Evolutionary conservation across 2,329 filamentous ascomycete genomes (phyloP).

Genomic region (Cladobotryum protrusum): DNA sequence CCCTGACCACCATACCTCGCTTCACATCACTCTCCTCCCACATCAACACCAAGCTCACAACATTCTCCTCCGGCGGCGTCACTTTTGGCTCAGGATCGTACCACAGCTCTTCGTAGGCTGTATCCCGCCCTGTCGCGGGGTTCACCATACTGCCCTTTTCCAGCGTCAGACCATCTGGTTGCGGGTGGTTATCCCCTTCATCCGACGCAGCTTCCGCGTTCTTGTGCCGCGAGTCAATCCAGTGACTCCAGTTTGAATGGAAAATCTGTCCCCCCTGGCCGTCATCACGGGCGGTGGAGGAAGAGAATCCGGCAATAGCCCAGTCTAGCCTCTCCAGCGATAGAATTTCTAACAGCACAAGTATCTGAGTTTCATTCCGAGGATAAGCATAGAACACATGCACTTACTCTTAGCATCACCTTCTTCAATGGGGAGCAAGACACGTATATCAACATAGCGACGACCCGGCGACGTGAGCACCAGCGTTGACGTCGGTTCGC

Average conservation of each 20-base stretch:
- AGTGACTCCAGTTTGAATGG: slow-evolving; percentile 49
- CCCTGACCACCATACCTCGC: slow-evolving; percentile 45
- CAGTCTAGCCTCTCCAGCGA: slow-evolving; percentile 47
- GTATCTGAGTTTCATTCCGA: background rate
- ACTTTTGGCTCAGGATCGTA: slow-evolving; percentile 34
- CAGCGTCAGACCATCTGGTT: slow-evolving; percentile 33
- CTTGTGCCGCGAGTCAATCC: slow-evolving; percentile 49
- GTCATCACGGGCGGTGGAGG: slow-evolving; percentile 24
- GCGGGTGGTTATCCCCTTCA: slow-evolving; percentile 49
- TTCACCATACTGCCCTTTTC: slow-evolving; percentile 58
- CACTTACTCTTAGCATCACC: background rate
- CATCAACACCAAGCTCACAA: background rate
- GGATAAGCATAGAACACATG: background rate
- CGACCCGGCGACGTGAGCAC: slow-evolving; percentile 55
- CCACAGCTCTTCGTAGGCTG: slow-evolving; percentile 64
- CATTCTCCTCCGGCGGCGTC: slow-evolving; percentile 7
- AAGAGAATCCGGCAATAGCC: slow-evolving; percentile 56
- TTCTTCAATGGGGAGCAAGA: slow-evolving; percentile 31
- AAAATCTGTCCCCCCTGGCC: slow-evolving; percentile 20
- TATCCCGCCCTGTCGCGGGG: slow-evolving; percentile 42
- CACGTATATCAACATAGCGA: slow-evolving; percentile 57
- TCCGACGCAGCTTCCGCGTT: slow-evolving; percentile 39
- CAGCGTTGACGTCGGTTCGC: slow-evolving; percentile 57
- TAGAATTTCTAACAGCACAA: slow-evolving; percentile 12
- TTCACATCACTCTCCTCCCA: slow-evolving; percentile 15